Conservation (phyloP, 2,329 filamentous ascomycete genomes). For the Penicillium expansum region DNA sequence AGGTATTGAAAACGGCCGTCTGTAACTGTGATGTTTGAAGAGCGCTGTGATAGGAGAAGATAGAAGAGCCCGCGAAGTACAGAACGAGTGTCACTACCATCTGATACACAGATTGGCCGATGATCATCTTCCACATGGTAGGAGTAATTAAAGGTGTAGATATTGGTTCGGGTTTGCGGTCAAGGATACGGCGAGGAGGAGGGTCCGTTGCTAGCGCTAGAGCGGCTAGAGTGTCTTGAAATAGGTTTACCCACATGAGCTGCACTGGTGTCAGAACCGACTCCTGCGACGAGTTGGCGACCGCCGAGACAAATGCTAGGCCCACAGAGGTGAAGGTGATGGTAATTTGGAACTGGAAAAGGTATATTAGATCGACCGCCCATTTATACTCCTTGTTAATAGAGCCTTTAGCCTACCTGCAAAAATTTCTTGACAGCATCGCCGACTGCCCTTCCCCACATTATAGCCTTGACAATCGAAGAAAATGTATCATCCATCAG, state of each 20-base stretch:
- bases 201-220: conserved; percentile 62
- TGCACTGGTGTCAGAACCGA: conserved; percentile 63
- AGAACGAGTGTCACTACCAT: conserved; percentile 37
- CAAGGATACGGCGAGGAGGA: conserved; percentile 54
- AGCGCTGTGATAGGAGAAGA: conserved; percentile 51
- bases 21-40: conserved; percentile 49
- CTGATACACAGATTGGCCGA: conserved; percentile 41
- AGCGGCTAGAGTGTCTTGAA: conserved; percentile 65
- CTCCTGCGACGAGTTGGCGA: conserved; percentile 53
- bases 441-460: conserved; percentile 59
- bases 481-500: conserved; percentile 53
- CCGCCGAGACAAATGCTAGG: conserved; percentile 60
- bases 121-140: conserved; percentile 45
- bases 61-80: conserved; percentile 57
- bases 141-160: conserved; percentile 43
- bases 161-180: conserved; percentile 48
- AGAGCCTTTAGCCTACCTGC: conserved; percentile 47
- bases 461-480: conserved; percentile 59
- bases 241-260: conserved; percentile 65
- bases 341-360: conserved; percentile 51
- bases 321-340: conserved; percentile 65
- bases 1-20: conserved; percentile 67
- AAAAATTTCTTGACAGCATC: conserved; percentile 60
- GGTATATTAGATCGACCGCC: background rate
- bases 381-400: background rate